A percentile compares a stretch with the other conserved stretches of the same genome.
These are phyloP conservation scores for Venturia pyrina DNA, from an alignment of 2,329 filamentous ascomycete genomes.

Conservation along the genomic window DNA sequence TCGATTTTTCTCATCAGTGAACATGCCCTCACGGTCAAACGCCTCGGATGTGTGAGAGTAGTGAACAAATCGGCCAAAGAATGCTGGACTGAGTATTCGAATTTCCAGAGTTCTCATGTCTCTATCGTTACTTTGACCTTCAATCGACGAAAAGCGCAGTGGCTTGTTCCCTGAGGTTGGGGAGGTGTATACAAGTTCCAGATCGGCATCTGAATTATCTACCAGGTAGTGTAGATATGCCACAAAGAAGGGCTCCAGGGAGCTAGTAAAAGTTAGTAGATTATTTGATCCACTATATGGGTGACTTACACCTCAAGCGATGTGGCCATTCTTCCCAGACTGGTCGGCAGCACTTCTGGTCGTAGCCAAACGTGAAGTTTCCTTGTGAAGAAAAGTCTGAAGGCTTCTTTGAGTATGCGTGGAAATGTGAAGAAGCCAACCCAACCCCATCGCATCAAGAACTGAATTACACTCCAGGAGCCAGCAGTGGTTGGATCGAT, in stretches of 20 bases:
- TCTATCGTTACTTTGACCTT: constrained; percentile 16
- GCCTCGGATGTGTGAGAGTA: constrained; percentile 54
- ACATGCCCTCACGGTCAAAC: constrained; percentile 47
- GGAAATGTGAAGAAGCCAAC: constrained; percentile 57
- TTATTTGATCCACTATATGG: neutral
- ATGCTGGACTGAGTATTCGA: constrained; percentile 51
- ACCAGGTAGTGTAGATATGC: constrained; percentile 38
- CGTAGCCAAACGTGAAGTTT: constrained; percentile 55
- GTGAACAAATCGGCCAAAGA: constrained; percentile 56
- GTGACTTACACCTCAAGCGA: constrained; percentile 33
- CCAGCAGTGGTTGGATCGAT: constrained; percentile 41
- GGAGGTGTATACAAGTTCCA: constrained; percentile 33
- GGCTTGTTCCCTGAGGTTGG: constrained; percentile 21
- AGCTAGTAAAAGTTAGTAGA: constrained; percentile 16
- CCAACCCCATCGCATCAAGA: constrained; percentile 54
- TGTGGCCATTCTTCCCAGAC: constrained; percentile 45
- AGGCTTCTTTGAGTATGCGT: constrained; percentile 53
- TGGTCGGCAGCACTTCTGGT: constrained; percentile 50
- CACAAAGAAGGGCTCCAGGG: constrained; percentile 29
- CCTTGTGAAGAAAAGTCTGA: constrained; percentile 44
- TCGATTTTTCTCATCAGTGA: constrained; percentile 42
- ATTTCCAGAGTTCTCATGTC: constrained; percentile 37
- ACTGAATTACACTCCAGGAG: constrained; percentile 32
- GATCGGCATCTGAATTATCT: constrained; percentile 32
- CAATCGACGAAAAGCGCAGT: constrained; percentile 26